Conservation (phyloP, 192 early-diverging fungal species). For the Chytriomyces sp. region DNA sequence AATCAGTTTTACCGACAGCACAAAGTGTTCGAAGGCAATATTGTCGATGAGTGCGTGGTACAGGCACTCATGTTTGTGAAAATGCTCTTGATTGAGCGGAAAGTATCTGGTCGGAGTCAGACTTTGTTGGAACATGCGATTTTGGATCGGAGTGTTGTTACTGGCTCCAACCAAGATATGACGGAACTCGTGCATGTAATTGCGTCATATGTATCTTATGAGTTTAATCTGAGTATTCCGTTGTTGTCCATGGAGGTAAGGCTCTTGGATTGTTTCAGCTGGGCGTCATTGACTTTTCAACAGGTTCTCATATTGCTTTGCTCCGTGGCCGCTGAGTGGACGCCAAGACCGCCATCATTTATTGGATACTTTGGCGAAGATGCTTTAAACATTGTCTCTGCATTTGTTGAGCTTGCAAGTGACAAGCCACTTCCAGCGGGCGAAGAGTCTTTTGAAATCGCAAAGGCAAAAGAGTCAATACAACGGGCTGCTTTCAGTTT, state of each 20-base stretch:
- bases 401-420: slow-evolving; percentile 31
- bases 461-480: slow-evolving; percentile 27
- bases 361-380: slow-evolving; percentile 54
- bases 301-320: slow-evolving; percentile 49
- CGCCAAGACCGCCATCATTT: slow-evolving; percentile 50
- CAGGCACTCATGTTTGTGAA: slow-evolving; percentile 42
- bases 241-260: slow-evolving; percentile 31
- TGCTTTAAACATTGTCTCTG: slow-evolving; percentile 29
- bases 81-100: slow-evolving; percentile 37
- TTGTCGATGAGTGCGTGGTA: slow-evolving; percentile 42
- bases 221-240: slow-evolving; percentile 39
- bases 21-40: slow-evolving; percentile 15
- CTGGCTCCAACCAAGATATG: slow-evolving; percentile 1
- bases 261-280: neutral
- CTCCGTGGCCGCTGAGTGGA: slow-evolving; percentile 45
- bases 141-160: slow-evolving; percentile 41
- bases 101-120: slow-evolving; percentile 4
- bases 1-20: slow-evolving; percentile 17
- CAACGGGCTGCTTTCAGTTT: slow-evolving; percentile 44
- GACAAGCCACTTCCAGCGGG: neutral
- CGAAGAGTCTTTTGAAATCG: neutral
- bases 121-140: slow-evolving; percentile 50
- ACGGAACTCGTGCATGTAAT: slow-evolving; percentile 51
- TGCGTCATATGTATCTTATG: slow-evolving; percentile 48
- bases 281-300: neutral